Base-by-base conservation (phyloP, 2,329 filamentous ascomycete species). In the Trichoderma cornu-damae region DNA sequence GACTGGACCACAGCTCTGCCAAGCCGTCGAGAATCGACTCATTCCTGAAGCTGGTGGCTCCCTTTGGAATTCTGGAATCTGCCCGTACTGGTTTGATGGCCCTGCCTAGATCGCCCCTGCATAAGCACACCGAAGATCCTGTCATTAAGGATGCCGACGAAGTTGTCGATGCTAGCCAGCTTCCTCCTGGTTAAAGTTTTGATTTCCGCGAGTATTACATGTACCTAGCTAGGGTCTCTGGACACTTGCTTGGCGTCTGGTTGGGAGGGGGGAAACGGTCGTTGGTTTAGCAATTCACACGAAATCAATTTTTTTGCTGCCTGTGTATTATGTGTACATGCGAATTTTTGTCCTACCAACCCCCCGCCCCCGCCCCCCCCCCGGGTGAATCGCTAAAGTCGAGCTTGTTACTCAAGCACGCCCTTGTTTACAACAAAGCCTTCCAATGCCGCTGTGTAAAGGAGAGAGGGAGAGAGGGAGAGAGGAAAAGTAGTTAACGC, bases 41-140 rank as follows among this genome's bases (percentile, higher is more conserved):
- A 2, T 99, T 96, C 79, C 87, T 99, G 76, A 99, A 97, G 78
- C 82, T 99, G 61, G 86, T 99, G 68, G 81, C 85, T 58, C 93
- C 93, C 11, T 99, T 97, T 71, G 94, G 94, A 69, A 96, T 99
- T 65, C 82, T 99, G 51, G 94, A 99, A 77, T 96, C 92, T 50
- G 91, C 93, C 51, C 85, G 94, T 61, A 97, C 94, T 58, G 94
- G 94, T 72, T 81, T 99, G 59, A 99, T 97, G 93, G 94, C 94
- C 47, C 80, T 99, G 63, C 94, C 94, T 58, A 88, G 94, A 64
- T 96, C 94, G 34, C 94, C 94, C 37, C 83, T 99, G 46, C 84
- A 89, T 61, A 87, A 84, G 59, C 81, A 84, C 22, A 82, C 82
- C 54, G 90, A 93, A 62, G 83, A 90, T 60, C 72, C 82, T 18